These are phyloP conservation scores for Francoa sonchifolia DNA, from an alignment of 441 rosid genomes.

Conservation along the genomic window DNA sequence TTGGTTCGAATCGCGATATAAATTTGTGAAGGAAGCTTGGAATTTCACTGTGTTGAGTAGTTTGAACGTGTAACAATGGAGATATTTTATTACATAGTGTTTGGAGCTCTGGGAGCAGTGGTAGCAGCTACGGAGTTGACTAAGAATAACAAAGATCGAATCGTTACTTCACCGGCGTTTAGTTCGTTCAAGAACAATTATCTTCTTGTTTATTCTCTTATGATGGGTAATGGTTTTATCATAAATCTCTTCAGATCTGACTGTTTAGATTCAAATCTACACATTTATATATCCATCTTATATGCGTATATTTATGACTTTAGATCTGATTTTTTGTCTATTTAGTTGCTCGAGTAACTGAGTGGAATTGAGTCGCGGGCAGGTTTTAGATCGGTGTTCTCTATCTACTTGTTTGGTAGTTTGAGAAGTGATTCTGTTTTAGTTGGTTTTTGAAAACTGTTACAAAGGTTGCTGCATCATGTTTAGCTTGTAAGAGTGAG, in stretches of 20 bases:
- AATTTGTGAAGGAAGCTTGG: neutral
- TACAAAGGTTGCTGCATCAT: no score
- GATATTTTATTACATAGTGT: constrained; percentile 44
- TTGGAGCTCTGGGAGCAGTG: constrained; percentile 42
- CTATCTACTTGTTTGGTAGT: neutral
- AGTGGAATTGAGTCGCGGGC: no score
- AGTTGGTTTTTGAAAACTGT: no score
- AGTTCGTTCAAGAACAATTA: constrained; percentile 71
- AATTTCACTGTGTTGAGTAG: neutral
- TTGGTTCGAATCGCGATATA: no score
- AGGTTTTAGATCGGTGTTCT: neutral
- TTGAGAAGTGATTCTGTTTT: no score
- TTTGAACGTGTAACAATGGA: constrained; percentile 31
- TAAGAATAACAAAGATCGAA: constrained; percentile 50
- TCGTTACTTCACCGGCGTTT: constrained; percentile 55
- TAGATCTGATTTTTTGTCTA: neutral
- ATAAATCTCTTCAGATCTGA: constrained; percentile 12
- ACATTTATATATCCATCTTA: no score
- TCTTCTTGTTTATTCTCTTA: constrained; percentile 67
- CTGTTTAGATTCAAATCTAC: no score
- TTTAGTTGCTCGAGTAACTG: no score
- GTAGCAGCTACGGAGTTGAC: constrained; percentile 51
- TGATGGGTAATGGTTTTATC: constrained; percentile 49
- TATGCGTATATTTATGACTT: no score
- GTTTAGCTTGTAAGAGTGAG: no score